Percentiles rank a stretch among this genome's conserved stretches.
phyloP scores from a whole-genome alignment of 768 basidiomycete genomes.

The Macrolepiota dolichaula region DNA sequence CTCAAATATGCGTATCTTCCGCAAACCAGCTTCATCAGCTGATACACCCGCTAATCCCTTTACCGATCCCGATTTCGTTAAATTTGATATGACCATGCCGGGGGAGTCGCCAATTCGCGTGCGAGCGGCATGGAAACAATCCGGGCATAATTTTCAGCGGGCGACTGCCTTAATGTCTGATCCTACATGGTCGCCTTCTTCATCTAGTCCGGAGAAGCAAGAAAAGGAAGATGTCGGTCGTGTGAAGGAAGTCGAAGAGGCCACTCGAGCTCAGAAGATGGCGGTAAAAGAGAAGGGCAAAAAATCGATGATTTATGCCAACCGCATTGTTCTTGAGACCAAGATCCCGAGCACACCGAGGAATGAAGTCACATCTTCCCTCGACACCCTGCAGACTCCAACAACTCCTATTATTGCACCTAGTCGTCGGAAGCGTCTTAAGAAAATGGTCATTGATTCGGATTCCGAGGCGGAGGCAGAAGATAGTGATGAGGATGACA shows the following conservation, averaged over 20 bases:
- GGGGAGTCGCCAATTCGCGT: constrained; percentile 40
- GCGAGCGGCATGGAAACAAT: constrained; percentile 65
- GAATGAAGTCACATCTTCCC: constrained; percentile 5
- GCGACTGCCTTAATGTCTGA: constrained; percentile 61
- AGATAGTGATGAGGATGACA: constrained; percentile 45
- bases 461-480: constrained; percentile 58
- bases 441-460: constrained; percentile 62
- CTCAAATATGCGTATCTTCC: constrained; percentile 53
- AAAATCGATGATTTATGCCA: constrained; percentile 80
- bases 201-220: constrained; percentile 21
- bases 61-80: constrained; percentile 43
- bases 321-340: constrained; percentile 49
- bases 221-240: constrained; percentile 48
- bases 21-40: constrained; percentile 34
- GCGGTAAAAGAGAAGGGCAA: constrained; percentile 74
- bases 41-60: constrained; percentile 25
- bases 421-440: constrained; percentile 49
- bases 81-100: constrained; percentile 65
- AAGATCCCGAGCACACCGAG: constrained; percentile 22
- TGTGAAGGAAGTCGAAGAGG: constrained; percentile 72
- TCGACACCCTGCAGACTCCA: constrained; percentile 34
- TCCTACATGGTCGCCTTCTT: constrained; percentile 46
- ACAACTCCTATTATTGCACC: constrained; percentile 36
- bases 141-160: constrained; percentile 55
- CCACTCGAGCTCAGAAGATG: constrained; percentile 60